phyloP scores from a whole-genome alignment of 176 grass and related monocot species.

The Pharus latifolius region DNA sequence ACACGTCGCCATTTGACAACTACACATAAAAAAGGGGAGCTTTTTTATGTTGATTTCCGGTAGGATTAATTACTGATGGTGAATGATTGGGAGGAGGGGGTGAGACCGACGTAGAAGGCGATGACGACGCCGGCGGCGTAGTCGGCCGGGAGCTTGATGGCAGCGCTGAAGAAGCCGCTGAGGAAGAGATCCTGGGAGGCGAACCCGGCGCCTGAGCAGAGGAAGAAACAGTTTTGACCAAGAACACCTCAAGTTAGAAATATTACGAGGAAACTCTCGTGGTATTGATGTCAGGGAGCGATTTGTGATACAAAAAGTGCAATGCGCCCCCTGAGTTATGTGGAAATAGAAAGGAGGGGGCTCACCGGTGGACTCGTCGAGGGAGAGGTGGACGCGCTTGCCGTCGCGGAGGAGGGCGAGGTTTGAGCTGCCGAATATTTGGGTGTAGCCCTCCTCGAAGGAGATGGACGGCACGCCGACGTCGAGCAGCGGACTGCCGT shows the following conservation, averaged over 20 bases:
- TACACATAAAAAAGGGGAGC: background rate
- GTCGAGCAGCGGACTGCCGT: conserved; percentile 6
- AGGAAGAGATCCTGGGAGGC: conserved; percentile 71
- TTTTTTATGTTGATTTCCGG: background rate
- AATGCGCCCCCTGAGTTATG: background rate
- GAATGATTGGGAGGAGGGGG: background rate
- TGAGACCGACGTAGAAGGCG: conserved; percentile 61
- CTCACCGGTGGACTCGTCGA: conserved; percentile 69
- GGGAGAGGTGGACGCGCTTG: conserved; percentile 51
- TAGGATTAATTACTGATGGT: background rate
- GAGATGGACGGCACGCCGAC: conserved; percentile 32
- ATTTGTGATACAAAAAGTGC: background rate
- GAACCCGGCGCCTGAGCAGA: conserved; percentile 67
- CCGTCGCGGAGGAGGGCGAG: conserved; percentile 61
- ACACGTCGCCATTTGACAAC: conserved; percentile 83
- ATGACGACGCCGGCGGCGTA: conserved; percentile 89
- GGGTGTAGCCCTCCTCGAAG: conserved; percentile 74
- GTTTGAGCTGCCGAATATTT: conserved; percentile 73
- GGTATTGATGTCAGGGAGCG: background rate
- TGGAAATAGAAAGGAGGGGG: background rate
- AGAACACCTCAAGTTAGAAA: background rate
- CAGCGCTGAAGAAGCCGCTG: conserved; percentile 88
- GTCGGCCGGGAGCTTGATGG: conserved; percentile 65
- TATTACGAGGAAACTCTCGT: background rate
- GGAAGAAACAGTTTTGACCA: background rate